A percentile compares a stretch with the other conserved stretches of the same genome.
These are phyloP conservation scores for Prinsepia uniflora DNA, from an alignment of 306 rosid species.

Conservation along the genomic window DNA sequence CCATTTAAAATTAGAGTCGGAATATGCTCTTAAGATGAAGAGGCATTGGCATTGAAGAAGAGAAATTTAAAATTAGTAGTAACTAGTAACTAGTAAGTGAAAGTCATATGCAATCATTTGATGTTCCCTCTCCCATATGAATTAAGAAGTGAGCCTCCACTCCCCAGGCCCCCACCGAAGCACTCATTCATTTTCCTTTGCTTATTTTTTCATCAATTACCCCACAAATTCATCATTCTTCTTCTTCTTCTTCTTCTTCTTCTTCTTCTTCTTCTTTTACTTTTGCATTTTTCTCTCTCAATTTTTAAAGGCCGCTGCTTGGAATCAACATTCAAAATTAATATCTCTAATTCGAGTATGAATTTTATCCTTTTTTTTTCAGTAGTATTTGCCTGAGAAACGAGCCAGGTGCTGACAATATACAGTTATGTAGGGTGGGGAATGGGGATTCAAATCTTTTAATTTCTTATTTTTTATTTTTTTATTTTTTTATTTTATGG, in stretches of 20 bases:
- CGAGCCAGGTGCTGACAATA: neutral
- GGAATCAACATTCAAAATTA: conserved; percentile 4
- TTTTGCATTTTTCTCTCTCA: conserved; percentile 18
- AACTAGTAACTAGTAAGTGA: neutral
- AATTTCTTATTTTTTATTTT: neutral
- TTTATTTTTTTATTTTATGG: no score
- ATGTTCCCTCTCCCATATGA: conserved; percentile 26
- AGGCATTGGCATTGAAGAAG: neutral
- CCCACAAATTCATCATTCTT: conserved; percentile 43
- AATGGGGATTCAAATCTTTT: neutral
- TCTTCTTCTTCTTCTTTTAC: conserved; percentile 7
- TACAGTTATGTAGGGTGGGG: neutral
- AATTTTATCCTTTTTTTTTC: neutral
- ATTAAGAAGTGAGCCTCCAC: conserved; percentile 20
- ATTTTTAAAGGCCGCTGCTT: neutral
- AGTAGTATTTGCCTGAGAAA: neutral
- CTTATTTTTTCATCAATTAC: conserved; percentile 28
- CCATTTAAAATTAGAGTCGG: no score
- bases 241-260: no score
- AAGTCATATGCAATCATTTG: conserved; percentile 37
- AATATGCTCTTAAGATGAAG: no score
- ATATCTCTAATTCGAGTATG: neutral
- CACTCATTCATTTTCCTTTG: conserved; percentile 30
- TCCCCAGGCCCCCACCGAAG: conserved; percentile 15
- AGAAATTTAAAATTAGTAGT: conserved; percentile 1